Conservation (phyloP, 208 protist genomes). For the Acanthamoeba culbertsoni region DNA sequence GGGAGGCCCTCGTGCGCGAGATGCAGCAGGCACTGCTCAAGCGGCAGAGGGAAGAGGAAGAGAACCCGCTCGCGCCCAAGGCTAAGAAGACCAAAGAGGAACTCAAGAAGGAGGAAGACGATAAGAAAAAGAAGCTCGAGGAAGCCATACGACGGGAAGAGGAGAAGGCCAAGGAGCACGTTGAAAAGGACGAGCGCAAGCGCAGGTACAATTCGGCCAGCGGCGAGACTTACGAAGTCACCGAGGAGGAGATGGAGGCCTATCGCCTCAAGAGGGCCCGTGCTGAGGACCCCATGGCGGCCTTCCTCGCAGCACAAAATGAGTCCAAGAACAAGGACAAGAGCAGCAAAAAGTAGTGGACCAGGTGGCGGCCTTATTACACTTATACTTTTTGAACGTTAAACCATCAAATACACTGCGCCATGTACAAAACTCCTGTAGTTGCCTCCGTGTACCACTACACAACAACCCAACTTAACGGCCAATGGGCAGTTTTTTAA, state of each 20-base stretch:
- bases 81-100: conserved; percentile 33
- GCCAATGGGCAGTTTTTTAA: too few relatives aligned
- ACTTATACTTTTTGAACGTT: too few relatives aligned
- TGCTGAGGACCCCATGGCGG: conserved; percentile 80
- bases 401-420: too few relatives aligned
- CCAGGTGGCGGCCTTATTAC: not conserved
- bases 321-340: not conserved
- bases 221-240: conserved; percentile 58
- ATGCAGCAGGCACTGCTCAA: conserved; percentile 29
- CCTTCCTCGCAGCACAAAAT: conserved; percentile 12
- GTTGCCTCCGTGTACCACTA: too few relatives aligned
- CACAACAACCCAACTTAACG: too few relatives aligned
- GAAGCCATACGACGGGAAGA: conserved; percentile 58
- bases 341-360: not conserved
- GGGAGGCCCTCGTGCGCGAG: conserved; percentile 13
- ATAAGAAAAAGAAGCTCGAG: conserved; percentile 64
- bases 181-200: conserved; percentile 72
- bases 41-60: conserved; percentile 20
- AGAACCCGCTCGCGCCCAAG: not conserved
- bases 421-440: too few relatives aligned
- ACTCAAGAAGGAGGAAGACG: conserved; percentile 70
- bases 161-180: not conserved
- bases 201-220: conserved; percentile 72
- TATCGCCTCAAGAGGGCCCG: conserved; percentile 67
- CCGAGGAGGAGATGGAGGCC: conserved; percentile 79